Evolutionary conservation across 1,284 basidiomycete species (phyloP), one percentile per base, ranked within the genome.

Genomic region (Taiwanofungus camphoratus): DNA sequence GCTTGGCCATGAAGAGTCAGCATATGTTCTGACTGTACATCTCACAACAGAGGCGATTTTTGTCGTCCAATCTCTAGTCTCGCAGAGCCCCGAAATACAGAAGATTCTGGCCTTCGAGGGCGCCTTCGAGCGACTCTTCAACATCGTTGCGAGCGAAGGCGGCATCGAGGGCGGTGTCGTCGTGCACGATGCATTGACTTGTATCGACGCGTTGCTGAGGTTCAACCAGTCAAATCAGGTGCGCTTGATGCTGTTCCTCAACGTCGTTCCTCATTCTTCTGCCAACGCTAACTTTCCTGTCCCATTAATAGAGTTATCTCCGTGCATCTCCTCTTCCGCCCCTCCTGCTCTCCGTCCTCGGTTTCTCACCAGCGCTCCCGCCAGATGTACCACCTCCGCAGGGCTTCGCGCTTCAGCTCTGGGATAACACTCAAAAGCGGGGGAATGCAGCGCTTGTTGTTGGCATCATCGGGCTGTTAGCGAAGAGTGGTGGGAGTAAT

Each of bases 21-120:
- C 11, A 18, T 35, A 13, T 19, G 16, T 7, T 3, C 18, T 31
- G 13, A 8, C 11, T 32, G 23, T 13, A 11, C 13, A 4, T 33
- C n/a, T 31, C 16, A n/a, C 36, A 36, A 41, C 65, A 88, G 88
- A 92, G 74, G 82, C 81, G 5, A 79, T 98, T 26, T 74, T 85
- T 11, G 79, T 95, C 60, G 73, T 95, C 24, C 89, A 95, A 44
- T 73, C 82, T 4, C 71, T 99, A 30, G 81, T 89, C 32, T 79
- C 81, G 1, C 86, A 92, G 52, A 98, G 89, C 56, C 80, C 91
- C 24, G 93, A 98, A 61, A 89, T 99, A 38, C 95, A 98, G 61
- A 99, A 98, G 67, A 84, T 98, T 18, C 80, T 98, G 32, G 93
- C 94, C 0, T 99, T 99, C 59, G 93, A 95, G 55, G 94, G 96